These are phyloP conservation scores for Xenoacremonium recifei DNA, from an alignment of 2,329 filamentous ascomycete genomes.

Conservation along the genomic window DNA sequence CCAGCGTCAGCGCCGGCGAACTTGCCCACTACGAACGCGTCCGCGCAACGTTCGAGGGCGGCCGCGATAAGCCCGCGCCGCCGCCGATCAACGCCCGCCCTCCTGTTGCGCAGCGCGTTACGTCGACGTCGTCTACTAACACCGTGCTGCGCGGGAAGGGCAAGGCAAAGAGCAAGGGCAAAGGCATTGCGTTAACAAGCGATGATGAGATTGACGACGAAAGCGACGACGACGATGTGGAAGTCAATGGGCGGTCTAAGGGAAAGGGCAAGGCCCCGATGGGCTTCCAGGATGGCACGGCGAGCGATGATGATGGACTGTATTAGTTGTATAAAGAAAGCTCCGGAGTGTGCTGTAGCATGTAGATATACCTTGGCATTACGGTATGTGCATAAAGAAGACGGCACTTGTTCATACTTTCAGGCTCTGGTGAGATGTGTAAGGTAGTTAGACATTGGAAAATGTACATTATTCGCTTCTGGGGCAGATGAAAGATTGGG, in stretches of 20 bases:
- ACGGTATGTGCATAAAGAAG: slow-evolving; percentile 1
- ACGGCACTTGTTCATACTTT: slow-evolving; percentile 1
- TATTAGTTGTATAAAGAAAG: slow-evolving; percentile 41
- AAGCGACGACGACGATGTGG: slow-evolving; percentile 30
- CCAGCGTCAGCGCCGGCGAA: slow-evolving; percentile 89
- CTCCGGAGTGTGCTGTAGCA: too few relatives aligned
- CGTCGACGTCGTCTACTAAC: slow-evolving; percentile 26
- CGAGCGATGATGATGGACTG: slow-evolving; percentile 55
- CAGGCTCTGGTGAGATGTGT: slow-evolving; percentile 2
- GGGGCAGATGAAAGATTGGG: slow-evolving; percentile 7
- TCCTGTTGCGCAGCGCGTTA: slow-evolving; percentile 12
- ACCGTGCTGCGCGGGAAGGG: slow-evolving; percentile 19
- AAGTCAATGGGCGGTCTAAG: slow-evolving; percentile 38
- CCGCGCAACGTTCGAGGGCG: slow-evolving; percentile 76
- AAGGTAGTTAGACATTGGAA: slow-evolving; percentile 2
- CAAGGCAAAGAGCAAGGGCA: slow-evolving; percentile 34
- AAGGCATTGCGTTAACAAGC: slow-evolving; percentile 31
- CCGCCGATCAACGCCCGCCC: background rate
- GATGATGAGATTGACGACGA: slow-evolving; percentile 35
- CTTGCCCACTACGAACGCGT: slow-evolving; percentile 88
- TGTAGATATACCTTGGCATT: background rate
- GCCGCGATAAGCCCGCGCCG: slow-evolving; percentile 23
- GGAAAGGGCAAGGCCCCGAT: slow-evolving; percentile 57
- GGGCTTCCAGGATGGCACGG: slow-evolving; percentile 52
- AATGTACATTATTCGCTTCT: slow-evolving; percentile 11